Percentiles rank a stretch among this genome's conserved stretches.
Evolutionary conservation across 345 rosid species (phyloP).

Genomic region (Gossypium mustelinum): DNA sequence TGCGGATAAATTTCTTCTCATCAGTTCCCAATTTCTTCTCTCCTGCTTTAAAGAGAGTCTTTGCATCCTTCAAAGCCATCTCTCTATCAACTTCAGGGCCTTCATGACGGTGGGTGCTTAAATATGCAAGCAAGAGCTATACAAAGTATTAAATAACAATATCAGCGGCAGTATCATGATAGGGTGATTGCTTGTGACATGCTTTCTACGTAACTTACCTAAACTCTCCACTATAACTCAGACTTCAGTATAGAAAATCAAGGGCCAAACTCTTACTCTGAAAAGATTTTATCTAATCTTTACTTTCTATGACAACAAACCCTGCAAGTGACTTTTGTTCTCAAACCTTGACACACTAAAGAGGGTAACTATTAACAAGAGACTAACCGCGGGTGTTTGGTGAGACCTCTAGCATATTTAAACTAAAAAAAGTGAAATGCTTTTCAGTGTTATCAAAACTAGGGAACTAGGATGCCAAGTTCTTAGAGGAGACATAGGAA

Average conservation of each 20-base stretch:
- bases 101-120: constrained; percentile 42
- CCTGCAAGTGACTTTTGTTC: not conserved
- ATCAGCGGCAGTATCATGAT: constrained; percentile 4
- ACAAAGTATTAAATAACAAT: constrained; percentile 10
- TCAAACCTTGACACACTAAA: not conserved
- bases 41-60: constrained; percentile 56
- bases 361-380: not conserved
- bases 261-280: not conserved
- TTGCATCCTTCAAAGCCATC: constrained; percentile 46
- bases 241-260: not conserved
- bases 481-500: not conserved
- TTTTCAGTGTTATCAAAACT: not conserved
- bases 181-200: not conserved
- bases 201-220: not conserved
- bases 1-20: constrained; percentile 52
- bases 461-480: not conserved
- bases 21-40: constrained; percentile 69
- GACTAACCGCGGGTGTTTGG: not conserved
- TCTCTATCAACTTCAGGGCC: constrained; percentile 45
- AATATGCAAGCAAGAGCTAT: constrained; percentile 57
- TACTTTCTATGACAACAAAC: not conserved
- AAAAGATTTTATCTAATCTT: not conserved
- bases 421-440: not conserved
- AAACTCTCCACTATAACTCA: not conserved
- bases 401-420: no score